Evolutionary conservation across 129 eudicot genomes (phyloP).

Genomic region (Chrysanthemum seticuspe): DNA sequence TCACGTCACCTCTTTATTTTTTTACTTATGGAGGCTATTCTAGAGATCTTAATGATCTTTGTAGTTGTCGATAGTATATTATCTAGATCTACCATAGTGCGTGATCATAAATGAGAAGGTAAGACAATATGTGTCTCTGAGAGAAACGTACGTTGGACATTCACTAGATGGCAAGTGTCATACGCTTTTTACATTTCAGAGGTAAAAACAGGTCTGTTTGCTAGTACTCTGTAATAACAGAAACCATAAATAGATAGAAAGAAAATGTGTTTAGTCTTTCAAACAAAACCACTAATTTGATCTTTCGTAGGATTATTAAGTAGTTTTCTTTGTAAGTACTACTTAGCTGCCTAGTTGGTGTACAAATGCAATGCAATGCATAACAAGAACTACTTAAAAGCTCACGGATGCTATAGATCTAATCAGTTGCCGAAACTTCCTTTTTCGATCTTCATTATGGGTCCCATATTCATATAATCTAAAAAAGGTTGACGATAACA

Average conservation of each 20-base stretch:
- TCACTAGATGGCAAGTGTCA: too few species aligned
- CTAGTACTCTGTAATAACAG: not conserved
- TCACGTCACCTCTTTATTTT: not conserved
- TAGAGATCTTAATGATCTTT: not conserved
- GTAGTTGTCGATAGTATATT: too few species aligned
- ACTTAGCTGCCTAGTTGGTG: not conserved
- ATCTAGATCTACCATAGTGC: too few species aligned
- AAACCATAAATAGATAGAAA: not conserved
- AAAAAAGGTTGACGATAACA: not conserved
- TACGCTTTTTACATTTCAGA: not conserved
- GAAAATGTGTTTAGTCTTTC: not conserved
- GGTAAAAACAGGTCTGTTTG: not conserved
- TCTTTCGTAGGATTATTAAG: not conserved
- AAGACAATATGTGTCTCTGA: too few species aligned
- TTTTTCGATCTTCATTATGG: not conserved
- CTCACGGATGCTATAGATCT: not conserved
- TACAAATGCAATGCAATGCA: slow-evolving; percentile 1
- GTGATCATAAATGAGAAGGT: too few species aligned
- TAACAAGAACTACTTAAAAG: slow-evolving; percentile 8
- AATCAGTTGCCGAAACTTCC: not conserved
- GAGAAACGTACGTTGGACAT: too few species aligned
- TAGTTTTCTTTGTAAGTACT: not conserved
- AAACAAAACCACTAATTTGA: not conserved
- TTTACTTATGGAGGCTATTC: not conserved
- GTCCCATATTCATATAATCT: not conserved